Percentiles rank a stretch among this genome's conserved stretches.
phyloP scores from a whole-genome alignment of 345 rosid species.

The Turnera subulata region DNA sequence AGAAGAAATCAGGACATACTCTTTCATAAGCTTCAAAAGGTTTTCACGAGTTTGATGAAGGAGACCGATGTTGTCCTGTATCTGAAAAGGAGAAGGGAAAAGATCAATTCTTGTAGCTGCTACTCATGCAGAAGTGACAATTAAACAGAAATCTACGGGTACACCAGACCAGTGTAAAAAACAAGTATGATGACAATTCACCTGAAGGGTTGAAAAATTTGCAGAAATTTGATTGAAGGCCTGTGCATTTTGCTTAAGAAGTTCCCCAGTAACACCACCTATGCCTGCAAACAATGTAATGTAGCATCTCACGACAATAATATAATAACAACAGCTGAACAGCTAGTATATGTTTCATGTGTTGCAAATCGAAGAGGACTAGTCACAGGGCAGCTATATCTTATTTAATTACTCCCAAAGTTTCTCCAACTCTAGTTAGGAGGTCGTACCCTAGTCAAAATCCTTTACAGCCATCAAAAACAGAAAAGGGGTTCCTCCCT shows the following conservation, averaged over 20 bases:
- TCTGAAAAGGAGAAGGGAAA: slow-evolving; percentile 28
- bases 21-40: slow-evolving; percentile 30
- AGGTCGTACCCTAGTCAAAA: too few relatives aligned
- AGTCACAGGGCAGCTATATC: neutral
- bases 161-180: too few relatives aligned
- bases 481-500: too few relatives aligned
- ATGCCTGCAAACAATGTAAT: slow-evolving; percentile 39
- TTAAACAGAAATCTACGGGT: too few relatives aligned
- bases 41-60: slow-evolving; percentile 36
- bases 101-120: slow-evolving; percentile 6
- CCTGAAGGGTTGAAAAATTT: slow-evolving; percentile 50
- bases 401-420: too few relatives aligned
- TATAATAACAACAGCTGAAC: neutral
- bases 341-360: neutral
- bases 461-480: too few relatives aligned
- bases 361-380: too few relatives aligned
- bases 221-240: slow-evolving; percentile 44
- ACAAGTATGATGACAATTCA: neutral
- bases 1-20: slow-evolving; percentile 32
- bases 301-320: slow-evolving; percentile 2
- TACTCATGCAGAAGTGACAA: neutral
- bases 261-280: slow-evolving; percentile 47
- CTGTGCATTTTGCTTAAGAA: slow-evolving; percentile 58
- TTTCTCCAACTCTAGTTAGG: too few relatives aligned
- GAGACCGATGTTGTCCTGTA: slow-evolving; percentile 38